Evolutionary conservation across 192 early-diverging fungal species (phyloP).

Genomic region (Dissophora ornata): DNA sequence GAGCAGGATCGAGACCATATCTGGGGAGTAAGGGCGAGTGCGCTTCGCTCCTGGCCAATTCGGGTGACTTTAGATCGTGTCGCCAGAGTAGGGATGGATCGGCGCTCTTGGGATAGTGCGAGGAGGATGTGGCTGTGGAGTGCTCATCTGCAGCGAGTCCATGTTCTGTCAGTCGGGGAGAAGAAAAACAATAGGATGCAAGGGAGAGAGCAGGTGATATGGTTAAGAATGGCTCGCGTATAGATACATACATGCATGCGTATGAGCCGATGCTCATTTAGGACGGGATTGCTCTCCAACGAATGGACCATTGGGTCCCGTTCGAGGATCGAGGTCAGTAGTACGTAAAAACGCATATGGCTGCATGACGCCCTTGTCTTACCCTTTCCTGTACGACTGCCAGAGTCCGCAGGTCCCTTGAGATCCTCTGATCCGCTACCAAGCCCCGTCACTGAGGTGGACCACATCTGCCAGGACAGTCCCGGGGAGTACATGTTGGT

Average conservation of each 20-base stretch:
- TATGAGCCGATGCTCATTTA: constrained; percentile 16
- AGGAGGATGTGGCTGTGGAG: constrained; percentile 18
- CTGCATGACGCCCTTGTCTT: no score
- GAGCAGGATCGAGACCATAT: constrained; percentile 29
- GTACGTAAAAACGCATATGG: no score
- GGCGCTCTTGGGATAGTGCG: constrained; percentile 20
- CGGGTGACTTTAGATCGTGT: constrained; percentile 40
- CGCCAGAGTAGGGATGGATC: constrained; percentile 48
- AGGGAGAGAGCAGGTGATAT: constrained; percentile 1
- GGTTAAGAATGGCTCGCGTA: constrained; percentile 1
- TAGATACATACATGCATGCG: constrained; percentile 20
- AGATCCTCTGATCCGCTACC: constrained; percentile 43
- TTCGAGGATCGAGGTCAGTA: background rate
- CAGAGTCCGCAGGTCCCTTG: constrained; percentile 17
- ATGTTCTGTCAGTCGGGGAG: constrained; percentile 6
- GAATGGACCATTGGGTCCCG: background rate
- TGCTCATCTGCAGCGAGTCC: constrained; percentile 11
- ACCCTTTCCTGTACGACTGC: constrained; percentile 21
- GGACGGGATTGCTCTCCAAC: background rate
- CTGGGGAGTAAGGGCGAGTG: constrained; percentile 39
- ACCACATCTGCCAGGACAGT: constrained; percentile 75
- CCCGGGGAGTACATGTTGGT: constrained; percentile 72
- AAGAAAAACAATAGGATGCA: background rate
- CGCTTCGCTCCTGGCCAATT: constrained; percentile 31
- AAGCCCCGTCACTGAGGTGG: constrained; percentile 50